These are phyloP conservation scores for Rosa rugosa DNA, from an alignment of 306 rosid species.

Conservation along the genomic window DNA sequence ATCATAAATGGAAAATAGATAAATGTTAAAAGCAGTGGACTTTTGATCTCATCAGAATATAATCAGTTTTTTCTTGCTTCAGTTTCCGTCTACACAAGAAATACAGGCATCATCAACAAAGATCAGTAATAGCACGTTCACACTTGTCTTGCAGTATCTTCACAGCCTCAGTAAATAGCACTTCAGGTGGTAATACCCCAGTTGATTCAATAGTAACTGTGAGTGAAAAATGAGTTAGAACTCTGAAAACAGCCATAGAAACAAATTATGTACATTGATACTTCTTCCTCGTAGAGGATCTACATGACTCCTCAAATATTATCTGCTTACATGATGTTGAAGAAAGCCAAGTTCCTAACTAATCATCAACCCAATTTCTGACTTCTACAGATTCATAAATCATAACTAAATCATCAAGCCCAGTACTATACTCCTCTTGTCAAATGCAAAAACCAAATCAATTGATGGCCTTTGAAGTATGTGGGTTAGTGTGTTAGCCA, in stretches of 20 bases:
- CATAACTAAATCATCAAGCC: no score
- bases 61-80: not conserved
- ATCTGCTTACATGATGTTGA: not conserved
- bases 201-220: conserved; percentile 88
- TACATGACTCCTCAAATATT: not conserved
- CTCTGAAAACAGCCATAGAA: not conserved
- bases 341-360: not conserved
- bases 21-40: not conserved
- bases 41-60: not conserved
- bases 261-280: not conserved
- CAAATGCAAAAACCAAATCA: not conserved
- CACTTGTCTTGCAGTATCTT: conserved; percentile 95
- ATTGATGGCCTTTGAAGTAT: not conserved
- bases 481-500: not conserved
- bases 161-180: conserved; percentile 83
- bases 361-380: not conserved
- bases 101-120: conserved; percentile 47
- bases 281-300: not conserved
- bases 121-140: conserved; percentile 79
- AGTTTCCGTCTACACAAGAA: not conserved
- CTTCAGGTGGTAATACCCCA: conserved; percentile 82
- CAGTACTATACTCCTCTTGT: not conserved
- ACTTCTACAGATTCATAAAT: not conserved
- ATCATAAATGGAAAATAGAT: not conserved
- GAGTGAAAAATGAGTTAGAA: not conserved